These are phyloP conservation scores for Trichoderma gamsii DNA, from an alignment of 495 filamentous ascomycete species.

Conservation along the genomic window DNA sequence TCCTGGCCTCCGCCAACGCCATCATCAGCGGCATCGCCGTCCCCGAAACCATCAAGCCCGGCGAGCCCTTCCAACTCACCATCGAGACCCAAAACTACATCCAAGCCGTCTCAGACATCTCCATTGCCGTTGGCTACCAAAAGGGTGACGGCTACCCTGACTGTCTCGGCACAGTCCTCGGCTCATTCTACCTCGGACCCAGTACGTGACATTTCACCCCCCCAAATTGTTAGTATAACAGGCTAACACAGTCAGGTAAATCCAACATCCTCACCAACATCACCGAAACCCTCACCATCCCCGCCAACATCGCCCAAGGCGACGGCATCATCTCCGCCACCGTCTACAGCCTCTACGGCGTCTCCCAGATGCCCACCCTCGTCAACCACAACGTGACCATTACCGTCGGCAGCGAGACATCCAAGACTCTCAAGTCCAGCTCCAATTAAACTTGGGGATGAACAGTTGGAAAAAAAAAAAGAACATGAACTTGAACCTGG, in stretches of 20 bases:
- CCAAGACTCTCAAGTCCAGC: background rate
- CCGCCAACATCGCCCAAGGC: slow-evolving; percentile 4
- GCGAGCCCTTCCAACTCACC: background rate
- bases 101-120: slow-evolving; percentile 15
- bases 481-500: background rate
- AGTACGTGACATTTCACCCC: slow-evolving; percentile 6
- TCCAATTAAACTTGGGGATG: background rate
- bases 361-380: background rate
- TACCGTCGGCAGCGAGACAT: slow-evolving; percentile 10
- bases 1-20: slow-evolving; percentile 6
- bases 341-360: slow-evolving; percentile 15
- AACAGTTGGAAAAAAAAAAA: background rate
- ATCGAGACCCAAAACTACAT: slow-evolving; percentile 15
- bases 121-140: slow-evolving; percentile 10
- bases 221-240: background rate
- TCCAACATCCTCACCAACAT: slow-evolving; percentile 14
- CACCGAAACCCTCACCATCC: background rate
- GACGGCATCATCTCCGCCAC: slow-evolving; percentile 8
- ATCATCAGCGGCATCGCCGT: slow-evolving; percentile 17
- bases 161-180: slow-evolving; percentile 11
- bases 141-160: background rate
- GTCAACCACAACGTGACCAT: slow-evolving; percentile 12
- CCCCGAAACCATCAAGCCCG: slow-evolving; percentile 11
- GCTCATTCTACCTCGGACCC: slow-evolving; percentile 15
- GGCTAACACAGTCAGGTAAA: background rate